phyloP scores from a whole-genome alignment of 352 stramenopile species.

The Globisporangium carolinianum region DNA sequence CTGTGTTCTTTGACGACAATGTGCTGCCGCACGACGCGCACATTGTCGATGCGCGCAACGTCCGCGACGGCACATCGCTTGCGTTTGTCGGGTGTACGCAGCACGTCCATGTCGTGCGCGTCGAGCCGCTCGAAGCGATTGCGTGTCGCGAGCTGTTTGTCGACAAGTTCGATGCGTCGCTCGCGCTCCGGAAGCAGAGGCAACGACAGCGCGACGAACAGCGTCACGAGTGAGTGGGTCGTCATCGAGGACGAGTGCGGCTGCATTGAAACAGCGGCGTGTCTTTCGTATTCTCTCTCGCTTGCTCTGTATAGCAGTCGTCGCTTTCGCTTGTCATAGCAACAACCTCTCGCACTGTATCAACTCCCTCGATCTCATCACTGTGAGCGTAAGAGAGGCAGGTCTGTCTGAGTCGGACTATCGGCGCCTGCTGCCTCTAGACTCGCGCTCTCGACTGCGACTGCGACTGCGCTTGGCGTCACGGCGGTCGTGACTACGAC shows the following conservation, averaged over 20 bases:
- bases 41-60: slow-evolving; percentile 56
- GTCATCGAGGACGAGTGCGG: not conserved
- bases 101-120: slow-evolving; percentile 48
- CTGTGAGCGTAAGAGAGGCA: too few species aligned
- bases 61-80: slow-evolving; percentile 19
- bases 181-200: slow-evolving; percentile 10
- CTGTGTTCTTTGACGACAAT: slow-evolving; percentile 82
- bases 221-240: not conserved
- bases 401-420: not conserved
- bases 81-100: slow-evolving; percentile 24
- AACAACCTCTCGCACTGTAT: too few species aligned
- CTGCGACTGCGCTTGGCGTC: slow-evolving; percentile 12
- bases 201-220: not conserved
- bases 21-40: slow-evolving; percentile 58
- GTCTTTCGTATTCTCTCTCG: too few species aligned
- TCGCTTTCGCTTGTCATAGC: too few species aligned
- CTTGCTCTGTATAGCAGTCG: too few species aligned
- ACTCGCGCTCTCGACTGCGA: slow-evolving; percentile 16
- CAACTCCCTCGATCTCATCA: too few species aligned
- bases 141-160: slow-evolving; percentile 46
- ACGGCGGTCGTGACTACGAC: not conserved
- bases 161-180: slow-evolving; percentile 28
- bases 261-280: not conserved
- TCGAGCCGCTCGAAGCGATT: slow-evolving; percentile 64
- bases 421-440: slow-evolving; percentile 1